Conservation (phyloP, 345 rosid genomes). For the Mangifera indica region DNA sequence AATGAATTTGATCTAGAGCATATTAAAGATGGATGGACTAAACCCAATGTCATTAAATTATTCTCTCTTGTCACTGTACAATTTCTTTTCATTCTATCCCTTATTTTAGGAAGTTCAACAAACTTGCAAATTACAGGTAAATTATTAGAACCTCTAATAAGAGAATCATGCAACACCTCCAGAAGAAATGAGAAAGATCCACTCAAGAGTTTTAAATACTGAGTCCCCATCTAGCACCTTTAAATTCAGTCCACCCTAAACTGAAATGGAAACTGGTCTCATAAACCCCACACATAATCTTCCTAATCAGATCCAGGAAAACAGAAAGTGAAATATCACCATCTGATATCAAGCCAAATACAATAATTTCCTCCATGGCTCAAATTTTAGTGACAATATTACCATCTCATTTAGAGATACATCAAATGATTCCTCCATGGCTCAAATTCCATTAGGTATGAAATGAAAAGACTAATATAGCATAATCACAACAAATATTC, state of each 20-base stretch:
- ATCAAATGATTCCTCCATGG: neutral
- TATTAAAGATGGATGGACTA: too few species aligned
- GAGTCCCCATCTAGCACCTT: neutral
- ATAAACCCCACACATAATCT: neutral
- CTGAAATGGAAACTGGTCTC: neutral
- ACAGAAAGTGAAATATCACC: neutral
- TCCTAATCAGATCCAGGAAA: neutral
- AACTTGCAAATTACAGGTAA: neutral
- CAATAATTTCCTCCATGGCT: too few species aligned
- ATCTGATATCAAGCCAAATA: too few species aligned
- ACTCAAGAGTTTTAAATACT: neutral
- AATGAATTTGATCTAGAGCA: too few species aligned
- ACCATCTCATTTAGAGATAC: neutral
- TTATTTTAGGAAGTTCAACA: too few species aligned
- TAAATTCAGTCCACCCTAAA: neutral
- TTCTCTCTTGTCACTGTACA: too few species aligned
- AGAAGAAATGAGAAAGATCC: neutral
- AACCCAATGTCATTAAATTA: too few species aligned
- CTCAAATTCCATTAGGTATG: neutral
- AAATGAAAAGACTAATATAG: neutral
- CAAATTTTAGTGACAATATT: neutral
- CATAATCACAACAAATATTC: neutral
- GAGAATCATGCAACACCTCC: neutral
- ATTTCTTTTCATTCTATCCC: too few species aligned
- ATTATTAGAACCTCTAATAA: neutral